A percentile compares a stretch with the other conserved stretches of the same genome.
Conservation (phyloP, 352 stramenopile species). For the Pythium dissimile region DNA sequence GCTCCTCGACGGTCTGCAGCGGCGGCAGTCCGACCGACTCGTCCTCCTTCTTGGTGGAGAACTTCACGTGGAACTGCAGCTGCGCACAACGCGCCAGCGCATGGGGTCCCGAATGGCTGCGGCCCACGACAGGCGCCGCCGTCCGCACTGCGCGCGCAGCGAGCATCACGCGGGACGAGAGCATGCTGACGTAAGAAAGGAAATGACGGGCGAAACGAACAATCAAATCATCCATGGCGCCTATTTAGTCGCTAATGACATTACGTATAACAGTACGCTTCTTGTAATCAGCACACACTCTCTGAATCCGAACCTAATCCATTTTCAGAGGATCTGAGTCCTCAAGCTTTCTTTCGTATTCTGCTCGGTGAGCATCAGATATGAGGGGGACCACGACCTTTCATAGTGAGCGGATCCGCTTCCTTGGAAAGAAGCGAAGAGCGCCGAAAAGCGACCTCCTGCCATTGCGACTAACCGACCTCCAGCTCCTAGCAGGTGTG, state of each 20-base stretch:
- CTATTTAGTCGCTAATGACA: constrained; percentile 14
- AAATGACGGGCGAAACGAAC: not conserved
- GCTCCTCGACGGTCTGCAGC: constrained; percentile 62
- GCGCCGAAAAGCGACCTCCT: too few relatives aligned
- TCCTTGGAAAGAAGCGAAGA: too few relatives aligned
- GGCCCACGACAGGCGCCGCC: constrained; percentile 15
- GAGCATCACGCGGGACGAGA: constrained; percentile 21
- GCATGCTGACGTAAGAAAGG: constrained; percentile 8
- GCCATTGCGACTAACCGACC: not conserved
- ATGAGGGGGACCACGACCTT: not conserved
- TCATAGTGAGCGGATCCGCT: too few relatives aligned
- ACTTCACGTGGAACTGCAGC: constrained; percentile 32
- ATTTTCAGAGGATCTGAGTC: too few relatives aligned
- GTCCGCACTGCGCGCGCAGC: constrained; percentile 7
- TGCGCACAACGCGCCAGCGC: constrained; percentile 25
- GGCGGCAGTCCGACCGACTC: constrained; percentile 25
- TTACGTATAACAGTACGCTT: not conserved
- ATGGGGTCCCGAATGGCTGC: not conserved
- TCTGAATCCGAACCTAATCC: too few relatives aligned
- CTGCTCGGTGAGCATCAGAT: too few relatives aligned
- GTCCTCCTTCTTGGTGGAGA: constrained; percentile 45
- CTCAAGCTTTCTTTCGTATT: too few relatives aligned
- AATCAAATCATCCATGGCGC: too few relatives aligned
- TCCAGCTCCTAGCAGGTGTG: too few relatives aligned
- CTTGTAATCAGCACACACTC: constrained; percentile 5